These are phyloP conservation scores for Acer campestre DNA, from an alignment of 345 rosid species.

Conservation along the genomic window DNA sequence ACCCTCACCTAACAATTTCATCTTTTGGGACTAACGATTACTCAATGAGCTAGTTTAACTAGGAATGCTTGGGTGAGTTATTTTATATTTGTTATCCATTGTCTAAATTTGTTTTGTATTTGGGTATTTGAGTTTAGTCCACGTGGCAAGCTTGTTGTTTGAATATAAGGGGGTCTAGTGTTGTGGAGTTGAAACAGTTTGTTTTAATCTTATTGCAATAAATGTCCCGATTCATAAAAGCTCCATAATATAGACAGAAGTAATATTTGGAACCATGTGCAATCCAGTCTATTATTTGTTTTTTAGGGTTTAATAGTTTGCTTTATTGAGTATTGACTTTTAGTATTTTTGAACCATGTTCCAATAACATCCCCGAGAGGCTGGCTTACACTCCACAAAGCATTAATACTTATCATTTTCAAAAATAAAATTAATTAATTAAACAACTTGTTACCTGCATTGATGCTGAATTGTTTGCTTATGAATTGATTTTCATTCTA, in stretches of 20 bases:
- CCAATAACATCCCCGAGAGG: too few relatives aligned
- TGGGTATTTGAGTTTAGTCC: neutral
- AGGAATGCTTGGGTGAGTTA: neutral
- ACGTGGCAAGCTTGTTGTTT: neutral
- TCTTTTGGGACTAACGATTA: too few relatives aligned
- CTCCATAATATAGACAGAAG: neutral
- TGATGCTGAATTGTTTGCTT: neutral
- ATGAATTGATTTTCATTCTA: neutral
- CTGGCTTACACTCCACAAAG: neutral
- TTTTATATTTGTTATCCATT: neutral
- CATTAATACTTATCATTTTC: neutral
- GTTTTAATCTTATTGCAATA: neutral
- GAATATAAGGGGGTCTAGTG: neutral
- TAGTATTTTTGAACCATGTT: too few relatives aligned
- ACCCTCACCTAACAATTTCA: too few relatives aligned
- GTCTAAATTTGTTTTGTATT: neutral
- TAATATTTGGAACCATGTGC: neutral
- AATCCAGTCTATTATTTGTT: neutral
- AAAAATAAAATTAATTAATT: neutral
- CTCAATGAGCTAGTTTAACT: neutral
- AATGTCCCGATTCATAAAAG: neutral
- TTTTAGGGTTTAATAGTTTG: too few relatives aligned
- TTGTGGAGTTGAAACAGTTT: neutral
- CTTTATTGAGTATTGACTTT: too few relatives aligned
- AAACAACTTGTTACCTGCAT: neutral